Percentiles rank a stretch among this genome's conserved stretches.
Conservation (phyloP, 345 rosid species). For the Turnera subulata region DNA sequence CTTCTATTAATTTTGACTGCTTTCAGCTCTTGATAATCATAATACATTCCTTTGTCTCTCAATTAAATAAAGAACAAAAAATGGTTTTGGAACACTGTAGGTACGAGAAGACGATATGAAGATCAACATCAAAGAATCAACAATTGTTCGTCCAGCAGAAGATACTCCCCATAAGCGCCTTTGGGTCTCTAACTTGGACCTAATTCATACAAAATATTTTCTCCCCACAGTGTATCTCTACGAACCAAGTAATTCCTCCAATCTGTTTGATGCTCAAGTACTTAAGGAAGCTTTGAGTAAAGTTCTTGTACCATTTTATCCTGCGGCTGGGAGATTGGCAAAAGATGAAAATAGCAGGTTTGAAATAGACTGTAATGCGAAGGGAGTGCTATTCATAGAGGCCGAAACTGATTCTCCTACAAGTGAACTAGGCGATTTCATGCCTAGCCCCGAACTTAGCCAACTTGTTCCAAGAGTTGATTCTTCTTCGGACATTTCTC, state of each 20-base stretch:
- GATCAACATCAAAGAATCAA: neutral
- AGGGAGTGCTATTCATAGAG: constrained; percentile 6
- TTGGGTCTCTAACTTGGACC: constrained; percentile 39
- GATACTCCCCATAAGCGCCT: constrained; percentile 1
- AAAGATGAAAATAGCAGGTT: constrained; percentile 4
- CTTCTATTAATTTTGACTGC: no score
- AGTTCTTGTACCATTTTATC: constrained; percentile 12
- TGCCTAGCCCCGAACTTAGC: neutral
- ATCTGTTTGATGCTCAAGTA: neutral
- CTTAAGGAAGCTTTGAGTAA: neutral
- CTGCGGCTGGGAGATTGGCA: constrained; percentile 17
- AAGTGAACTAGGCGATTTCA: neutral
- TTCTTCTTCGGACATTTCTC: no score
- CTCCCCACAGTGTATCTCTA: constrained; percentile 24
- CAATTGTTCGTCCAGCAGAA: neutral
- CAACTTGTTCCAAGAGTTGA: no score
- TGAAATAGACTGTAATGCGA: constrained; percentile 11
- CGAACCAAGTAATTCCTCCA: constrained; percentile 17
- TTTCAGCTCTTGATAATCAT: no score
- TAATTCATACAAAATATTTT: constrained; percentile 5
- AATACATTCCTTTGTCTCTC: no score
- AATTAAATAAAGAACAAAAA: neutral
- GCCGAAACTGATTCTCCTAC: constrained; percentile 8
- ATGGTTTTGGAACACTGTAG: no score
- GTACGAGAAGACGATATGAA: no score